Conservation (phyloP, 768 basidiomycete species). For the Amanita subjunquillea region DNA sequence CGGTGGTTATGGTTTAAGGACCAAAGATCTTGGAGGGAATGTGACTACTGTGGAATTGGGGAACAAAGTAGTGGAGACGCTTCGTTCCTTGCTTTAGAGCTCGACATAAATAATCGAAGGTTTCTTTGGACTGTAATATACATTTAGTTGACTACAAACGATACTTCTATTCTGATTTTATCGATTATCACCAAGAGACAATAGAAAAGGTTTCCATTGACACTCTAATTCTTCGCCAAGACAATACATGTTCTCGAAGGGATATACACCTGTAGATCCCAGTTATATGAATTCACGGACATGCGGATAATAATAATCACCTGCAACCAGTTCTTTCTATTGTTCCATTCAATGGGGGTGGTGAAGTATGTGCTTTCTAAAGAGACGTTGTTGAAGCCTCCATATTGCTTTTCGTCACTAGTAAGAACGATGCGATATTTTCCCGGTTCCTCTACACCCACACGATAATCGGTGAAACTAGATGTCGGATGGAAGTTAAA, state of each 20-base stretch:
- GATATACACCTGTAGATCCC: constrained; percentile 47
- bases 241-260: constrained; percentile 60
- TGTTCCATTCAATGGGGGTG: constrained; percentile 84
- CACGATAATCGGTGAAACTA: constrained; percentile 89
- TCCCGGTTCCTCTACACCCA: constrained; percentile 80
- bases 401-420: constrained; percentile 82
- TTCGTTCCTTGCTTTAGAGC: constrained; percentile 42
- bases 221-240: constrained; percentile 32
- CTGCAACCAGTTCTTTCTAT: constrained; percentile 84
- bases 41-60: constrained; percentile 73
- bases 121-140: neutral
- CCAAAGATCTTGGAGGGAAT: constrained; percentile 80
- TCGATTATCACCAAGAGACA: neutral
- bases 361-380: constrained; percentile 63
- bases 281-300: constrained; percentile 1
- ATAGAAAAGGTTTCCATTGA: neutral
- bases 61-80: constrained; percentile 66
- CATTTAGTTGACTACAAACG: neutral
- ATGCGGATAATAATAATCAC: constrained; percentile 23
- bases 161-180: neutral
- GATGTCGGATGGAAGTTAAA: constrained; percentile 95
- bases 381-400: constrained; percentile 79
- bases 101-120: neutral
- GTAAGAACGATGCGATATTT: constrained; percentile 75
- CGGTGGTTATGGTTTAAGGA: constrained; percentile 74